Evolutionary conservation across 2,329 filamentous ascomycete genomes (phyloP), one percentile per base, ranked within the genome.

Genomic region (Fusarium sp.): DNA sequence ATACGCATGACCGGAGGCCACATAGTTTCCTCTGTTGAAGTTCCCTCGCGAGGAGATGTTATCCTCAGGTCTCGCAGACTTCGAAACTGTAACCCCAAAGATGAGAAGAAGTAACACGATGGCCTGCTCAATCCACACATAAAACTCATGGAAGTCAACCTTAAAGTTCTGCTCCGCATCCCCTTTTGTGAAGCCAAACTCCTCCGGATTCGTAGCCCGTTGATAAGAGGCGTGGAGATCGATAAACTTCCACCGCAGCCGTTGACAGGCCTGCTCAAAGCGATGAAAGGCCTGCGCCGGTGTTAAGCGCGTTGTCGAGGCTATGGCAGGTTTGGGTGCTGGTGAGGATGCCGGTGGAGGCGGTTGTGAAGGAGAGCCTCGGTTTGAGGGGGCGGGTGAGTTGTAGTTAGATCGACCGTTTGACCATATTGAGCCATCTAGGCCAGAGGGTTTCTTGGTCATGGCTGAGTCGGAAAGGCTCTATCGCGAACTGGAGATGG

Each of bases 71-170:
- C 40, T 38, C 9, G 60, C 10, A 14, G 70, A 64, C 8, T 83
- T 81, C 0, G 85, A 81, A 0, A 94, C 84, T 0, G 80, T 79
- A 6, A 93, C 85, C 9, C 88, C 90, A 68, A 91, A 92, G 0
- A 93, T 88, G 1, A 86, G 87, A n/a, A 93, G 87, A 1, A 93
- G 83, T 56, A 92, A 88, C 2, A 93, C 91, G 9, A 94, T 85
- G 0, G 91, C 92, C 33, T 93, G 89, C 82, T 95, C 93, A 8
- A 94, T 88, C 38, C 93, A 87, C 61, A 90, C 90, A 83, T 94
- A 94, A 80, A 92, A 94, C 78, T 95, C 93, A 81, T 93, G 91
- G 72, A 94, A 95, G 78, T 94, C 93, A 9, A 94, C 87, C 80
- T 94, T 94, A 85, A 94, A 94, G 86, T 94, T 94, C 18, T 89